Conservation (phyloP, 305 asterid species). For the Fraxinus paxiana region DNA sequence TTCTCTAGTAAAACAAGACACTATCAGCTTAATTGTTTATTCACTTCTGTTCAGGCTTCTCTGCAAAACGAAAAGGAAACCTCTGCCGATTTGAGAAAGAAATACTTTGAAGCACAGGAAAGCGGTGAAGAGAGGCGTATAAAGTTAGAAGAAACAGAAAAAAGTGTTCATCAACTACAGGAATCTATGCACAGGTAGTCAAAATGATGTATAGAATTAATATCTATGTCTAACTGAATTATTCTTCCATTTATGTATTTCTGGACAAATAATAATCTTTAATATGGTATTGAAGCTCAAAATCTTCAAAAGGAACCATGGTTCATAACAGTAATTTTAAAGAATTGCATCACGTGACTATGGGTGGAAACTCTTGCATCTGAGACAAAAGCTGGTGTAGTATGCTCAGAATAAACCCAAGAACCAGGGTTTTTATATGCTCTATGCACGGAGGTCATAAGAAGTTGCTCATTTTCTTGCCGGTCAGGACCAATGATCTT, state of each 20-base stretch:
- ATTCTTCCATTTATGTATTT: conserved; percentile 8
- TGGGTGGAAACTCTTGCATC: conserved; percentile 25
- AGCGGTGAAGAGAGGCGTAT: conserved; percentile 53
- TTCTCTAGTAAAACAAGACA: conserved; percentile 1
- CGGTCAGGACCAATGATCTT: not conserved
- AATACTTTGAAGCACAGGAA: conserved; percentile 55
- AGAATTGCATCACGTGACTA: conserved; percentile 9
- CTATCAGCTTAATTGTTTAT: conserved; percentile 1
- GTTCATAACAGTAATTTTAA: conserved; percentile 4
- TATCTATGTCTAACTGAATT: not conserved
- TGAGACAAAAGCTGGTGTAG: not conserved
- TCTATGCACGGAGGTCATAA: not conserved
- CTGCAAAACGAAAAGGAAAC: conserved; percentile 55
- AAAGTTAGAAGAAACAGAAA: conserved; percentile 78
- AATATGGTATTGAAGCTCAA: not conserved
- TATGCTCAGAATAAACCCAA: not conserved
- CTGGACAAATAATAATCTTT: not conserved
- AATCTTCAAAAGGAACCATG: not conserved
- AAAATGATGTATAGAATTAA: not conserved
- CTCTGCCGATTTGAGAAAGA: conserved; percentile 50
- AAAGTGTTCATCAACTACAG: conserved; percentile 63
- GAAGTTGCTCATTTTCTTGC: not conserved
- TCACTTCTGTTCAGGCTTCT: conserved; percentile 46
- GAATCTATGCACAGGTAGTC: conserved; percentile 77
- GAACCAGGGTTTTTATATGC: not conserved